Conservation (phyloP, 2,329 filamentous ascomycete genomes). For the Colletotrichum agaves region DNA sequence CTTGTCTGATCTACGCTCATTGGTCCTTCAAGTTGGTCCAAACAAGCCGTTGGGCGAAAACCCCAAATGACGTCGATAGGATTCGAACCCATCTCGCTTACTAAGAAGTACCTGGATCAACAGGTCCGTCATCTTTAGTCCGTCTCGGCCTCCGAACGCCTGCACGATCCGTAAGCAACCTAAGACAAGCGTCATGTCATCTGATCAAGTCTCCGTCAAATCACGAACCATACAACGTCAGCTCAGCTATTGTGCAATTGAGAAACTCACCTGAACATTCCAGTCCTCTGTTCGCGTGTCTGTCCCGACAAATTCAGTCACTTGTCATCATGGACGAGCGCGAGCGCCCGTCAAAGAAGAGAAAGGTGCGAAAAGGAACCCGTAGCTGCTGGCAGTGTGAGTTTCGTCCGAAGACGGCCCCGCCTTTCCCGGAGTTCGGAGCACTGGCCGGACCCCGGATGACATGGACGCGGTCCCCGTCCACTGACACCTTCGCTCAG, state of each 20-base stretch:
- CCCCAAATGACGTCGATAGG: too few species aligned
- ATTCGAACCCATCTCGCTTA: too few species aligned
- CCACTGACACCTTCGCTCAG: slow-evolving; percentile 16
- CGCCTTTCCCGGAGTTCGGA: neutral
- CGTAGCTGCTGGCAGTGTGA: slow-evolving; percentile 69
- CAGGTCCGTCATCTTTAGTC: slow-evolving; percentile 15
- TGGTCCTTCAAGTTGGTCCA: too few species aligned
- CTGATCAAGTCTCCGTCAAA: too few species aligned
- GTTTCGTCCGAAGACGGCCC: slow-evolving; percentile 29
- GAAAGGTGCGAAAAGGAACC: slow-evolving; percentile 65
- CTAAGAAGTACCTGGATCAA: too few species aligned
- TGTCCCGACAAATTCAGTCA: too few species aligned
- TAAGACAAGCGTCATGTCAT: neutral
- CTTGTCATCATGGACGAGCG: slow-evolving; percentile 25
- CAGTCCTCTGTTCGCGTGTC: too few species aligned
- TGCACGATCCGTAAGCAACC: slow-evolving; percentile 26
- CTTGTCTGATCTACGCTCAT: too few species aligned
- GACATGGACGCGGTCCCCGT: neutral
- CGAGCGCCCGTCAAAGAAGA: slow-evolving; percentile 43
- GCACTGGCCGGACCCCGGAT: neutral
- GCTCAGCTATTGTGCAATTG: too few species aligned
- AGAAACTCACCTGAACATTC: too few species aligned
- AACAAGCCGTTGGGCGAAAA: too few species aligned
- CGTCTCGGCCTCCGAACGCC: slow-evolving; percentile 34
- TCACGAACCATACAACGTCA: too few species aligned